These are phyloP conservation scores for Elsinoe batatas DNA, from an alignment of 2,329 filamentous ascomycete genomes.

Conservation along the genomic window DNA sequence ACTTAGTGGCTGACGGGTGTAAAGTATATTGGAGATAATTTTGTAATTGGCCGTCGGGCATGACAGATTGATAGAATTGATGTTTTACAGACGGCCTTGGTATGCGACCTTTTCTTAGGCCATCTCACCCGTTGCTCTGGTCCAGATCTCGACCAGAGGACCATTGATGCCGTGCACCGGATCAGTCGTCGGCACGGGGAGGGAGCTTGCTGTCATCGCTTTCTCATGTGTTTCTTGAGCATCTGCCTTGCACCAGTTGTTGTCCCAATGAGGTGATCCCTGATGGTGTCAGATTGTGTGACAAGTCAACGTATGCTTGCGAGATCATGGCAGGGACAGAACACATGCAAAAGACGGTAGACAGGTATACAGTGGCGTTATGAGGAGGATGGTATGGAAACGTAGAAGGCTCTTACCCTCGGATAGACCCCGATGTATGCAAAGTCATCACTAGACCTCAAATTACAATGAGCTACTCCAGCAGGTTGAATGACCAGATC, in stretches of 20 bases:
- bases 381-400: constrained; percentile 3
- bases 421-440: constrained; percentile 11
- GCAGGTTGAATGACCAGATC: constrained; percentile 3
- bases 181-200: not conserved
- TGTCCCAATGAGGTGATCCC: constrained; percentile 11
- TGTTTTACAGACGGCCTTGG: not conserved
- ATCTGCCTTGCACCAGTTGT: constrained; percentile 10
- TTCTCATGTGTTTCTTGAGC: not conserved
- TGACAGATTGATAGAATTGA: not conserved
- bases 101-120: not conserved
- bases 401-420: constrained; percentile 7
- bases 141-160: constrained; percentile 6
- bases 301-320: too few species aligned
- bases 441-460: not conserved
- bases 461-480: constrained; percentile 6
- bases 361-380: not conserved
- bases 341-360: not conserved
- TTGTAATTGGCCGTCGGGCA: not conserved
- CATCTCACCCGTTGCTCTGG: not conserved
- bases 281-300: not conserved
- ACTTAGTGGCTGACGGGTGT: not conserved
- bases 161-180: constrained; percentile 6
- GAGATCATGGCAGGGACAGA: not conserved
- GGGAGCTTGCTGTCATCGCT: not conserved
- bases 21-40: constrained; percentile 4